Base-by-base conservation (phyloP, 2,329 filamentous ascomycete species). In the Plectosphaerella plurivora region DNA sequence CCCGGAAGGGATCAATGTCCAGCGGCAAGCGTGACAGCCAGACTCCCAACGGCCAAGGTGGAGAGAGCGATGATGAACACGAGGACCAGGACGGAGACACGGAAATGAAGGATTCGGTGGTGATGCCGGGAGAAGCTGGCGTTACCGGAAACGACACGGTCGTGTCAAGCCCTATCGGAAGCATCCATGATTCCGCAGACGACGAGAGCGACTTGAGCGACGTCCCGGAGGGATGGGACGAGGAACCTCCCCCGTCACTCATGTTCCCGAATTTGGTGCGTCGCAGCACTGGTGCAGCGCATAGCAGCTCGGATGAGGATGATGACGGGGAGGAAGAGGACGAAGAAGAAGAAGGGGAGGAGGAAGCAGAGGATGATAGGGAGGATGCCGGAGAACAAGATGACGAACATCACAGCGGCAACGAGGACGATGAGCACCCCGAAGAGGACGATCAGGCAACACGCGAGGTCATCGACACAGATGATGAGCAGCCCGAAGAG, bases 171-270 rank as follows among this genome's bases (percentile, higher is more conserved):
- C 76, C 78, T 6, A 75, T 77, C 0, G 80, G 78, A 6, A 89
- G 81, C 54, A 69, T 84, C 8, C 81, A 85, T 54, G 83, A 87
- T 55, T 85, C 79, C 41, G 84, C 81, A 0, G 84, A 88, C 56
- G 83, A 87, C 51, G 85, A 88, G 65, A 88, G 84, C 61, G 85
- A 88, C 56, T 71, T 88, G 0, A 88, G 83, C 50, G 86, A 88
- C 55, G 78, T 84, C 5, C 74, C 82, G 24, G 69, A 78, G 4
- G 79, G 77, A 41, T 82, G 81, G 52, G 79, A 84, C 49, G 78
- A 83, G 45, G 78, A 84, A 41, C 75, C 78, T 28, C 78, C 79
- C 1, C 71, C 75, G 2, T 73, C 73, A 12, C 61, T 83, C 25
- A 66, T 82, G 66, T 82, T 82, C 50, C 77, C 78, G 0, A 78